These are phyloP conservation scores for Fusarium nygamai DNA, from an alignment of 2,329 filamentous ascomycete species.

Conservation along the genomic window DNA sequence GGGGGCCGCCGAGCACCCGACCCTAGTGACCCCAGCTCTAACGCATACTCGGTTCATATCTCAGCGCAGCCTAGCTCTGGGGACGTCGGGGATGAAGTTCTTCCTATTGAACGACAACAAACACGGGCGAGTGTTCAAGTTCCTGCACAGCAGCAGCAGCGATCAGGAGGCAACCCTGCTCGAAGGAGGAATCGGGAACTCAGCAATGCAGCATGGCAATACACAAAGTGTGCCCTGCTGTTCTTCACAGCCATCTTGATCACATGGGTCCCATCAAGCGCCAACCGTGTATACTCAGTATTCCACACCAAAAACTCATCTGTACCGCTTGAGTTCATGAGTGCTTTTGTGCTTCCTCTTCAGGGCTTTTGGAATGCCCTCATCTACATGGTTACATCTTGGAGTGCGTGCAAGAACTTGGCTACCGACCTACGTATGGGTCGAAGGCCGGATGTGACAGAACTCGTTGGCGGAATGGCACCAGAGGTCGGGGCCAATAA, in stretches of 20 bases:
- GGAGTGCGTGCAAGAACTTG: conserved; percentile 67
- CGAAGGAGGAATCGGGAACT: conserved; percentile 59
- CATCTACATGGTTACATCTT: conserved; percentile 78
- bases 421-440: conserved; percentile 49
- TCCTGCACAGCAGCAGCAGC: conserved; percentile 21
- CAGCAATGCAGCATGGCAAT: conserved; percentile 73
- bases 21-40: conserved; percentile 17
- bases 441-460: conserved; percentile 46
- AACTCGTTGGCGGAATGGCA: conserved; percentile 45
- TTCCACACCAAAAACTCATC: conserved; percentile 63
- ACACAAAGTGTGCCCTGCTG: conserved; percentile 75
- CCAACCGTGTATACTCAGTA: conserved; percentile 79
- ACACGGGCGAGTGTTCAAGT: conserved; percentile 13
- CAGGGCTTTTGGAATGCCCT: conserved; percentile 88
- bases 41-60: conserved; percentile 62
- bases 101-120: conserved; percentile 41
- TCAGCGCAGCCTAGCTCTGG: conserved; percentile 48
- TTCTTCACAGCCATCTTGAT: conserved; percentile 78
- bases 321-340: conserved; percentile 73
- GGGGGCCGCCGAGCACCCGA: conserved; percentile 26
- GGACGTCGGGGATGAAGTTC: conserved; percentile 37
- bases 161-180: conserved; percentile 41
- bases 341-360: conserved; percentile 78
- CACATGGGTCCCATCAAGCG: conserved; percentile 80
- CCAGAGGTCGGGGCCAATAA: conserved; percentile 12